These are phyloP conservation scores for Diaporthe humulicola DNA, from an alignment of 2,329 filamentous ascomycete genomes.

Conservation along the genomic window DNA sequence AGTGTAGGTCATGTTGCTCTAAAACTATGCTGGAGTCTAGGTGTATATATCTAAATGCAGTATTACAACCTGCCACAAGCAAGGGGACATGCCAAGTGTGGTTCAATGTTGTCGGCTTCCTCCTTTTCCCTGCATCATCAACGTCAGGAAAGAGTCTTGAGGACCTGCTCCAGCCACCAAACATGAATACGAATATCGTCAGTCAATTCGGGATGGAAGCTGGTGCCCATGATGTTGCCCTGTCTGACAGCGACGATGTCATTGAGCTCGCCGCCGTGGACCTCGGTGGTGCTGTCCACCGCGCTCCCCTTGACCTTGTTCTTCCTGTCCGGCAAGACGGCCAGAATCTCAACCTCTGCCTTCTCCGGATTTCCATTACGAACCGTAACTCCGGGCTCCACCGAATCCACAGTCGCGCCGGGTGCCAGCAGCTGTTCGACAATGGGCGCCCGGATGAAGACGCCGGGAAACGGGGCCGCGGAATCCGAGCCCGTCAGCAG, in stretches of 20 bases:
- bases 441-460: constrained; percentile 95
- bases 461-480: constrained; percentile 76
- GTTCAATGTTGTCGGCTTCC: neutral
- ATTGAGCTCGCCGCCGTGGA: constrained; percentile 60
- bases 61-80: neutral
- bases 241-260: constrained; percentile 92
- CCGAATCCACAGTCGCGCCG: constrained; percentile 49
- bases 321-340: constrained; percentile 59
- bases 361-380: constrained; percentile 36
- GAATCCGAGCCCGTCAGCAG: constrained; percentile 40
- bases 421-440: constrained; percentile 81
- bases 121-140: neutral
- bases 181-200: constrained; percentile 88
- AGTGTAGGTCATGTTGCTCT: neutral
- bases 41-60: constrained; percentile 1
- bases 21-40: constrained; percentile 2
- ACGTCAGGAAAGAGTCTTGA: constrained; percentile 48
- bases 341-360: constrained; percentile 62
- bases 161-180: constrained; percentile 89
- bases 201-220: constrained; percentile 95
- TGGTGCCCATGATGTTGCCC: constrained; percentile 93
- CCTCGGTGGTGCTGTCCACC: constrained; percentile 50
- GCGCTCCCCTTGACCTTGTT: constrained; percentile 51
- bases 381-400: constrained; percentile 52
- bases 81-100: neutral